phyloP scores from a whole-genome alignment of 176 grass and related monocot genomes.

The Microstegium vimineum region DNA sequence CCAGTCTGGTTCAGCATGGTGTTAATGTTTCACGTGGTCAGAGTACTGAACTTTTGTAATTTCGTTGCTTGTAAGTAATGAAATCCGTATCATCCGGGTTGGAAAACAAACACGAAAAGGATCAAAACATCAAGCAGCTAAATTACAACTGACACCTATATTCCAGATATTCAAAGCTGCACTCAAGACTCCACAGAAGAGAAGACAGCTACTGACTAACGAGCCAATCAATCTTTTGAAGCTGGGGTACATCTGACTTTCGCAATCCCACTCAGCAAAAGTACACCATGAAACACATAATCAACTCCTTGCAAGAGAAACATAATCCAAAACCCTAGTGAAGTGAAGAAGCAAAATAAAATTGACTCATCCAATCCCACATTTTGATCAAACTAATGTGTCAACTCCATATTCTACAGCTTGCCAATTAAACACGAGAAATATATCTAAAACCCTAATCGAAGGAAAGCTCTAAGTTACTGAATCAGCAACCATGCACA shows the following conservation, averaged over 20 bases:
- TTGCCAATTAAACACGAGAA: neutral
- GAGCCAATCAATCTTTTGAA: neutral
- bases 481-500: neutral
- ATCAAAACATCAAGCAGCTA: neutral
- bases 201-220: neutral
- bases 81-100: too few relatives aligned
- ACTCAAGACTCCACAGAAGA: neutral
- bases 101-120: too few relatives aligned
- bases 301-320: neutral
- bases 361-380: neutral
- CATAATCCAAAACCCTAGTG: neutral
- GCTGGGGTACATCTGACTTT: neutral
- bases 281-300: neutral
- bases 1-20: too few relatives aligned
- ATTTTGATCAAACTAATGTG: neutral
- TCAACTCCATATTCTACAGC: neutral
- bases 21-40: too few relatives aligned
- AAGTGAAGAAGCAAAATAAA: neutral
- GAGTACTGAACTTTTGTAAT: too few relatives aligned
- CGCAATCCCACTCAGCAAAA: neutral
- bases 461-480: neutral
- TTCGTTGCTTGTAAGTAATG: too few relatives aligned
- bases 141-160: neutral
- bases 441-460: constrained; percentile 12
- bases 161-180: neutral